Evolutionary conservation across 768 basidiomycete species (phyloP).

Genomic region (Termitomyces sp.): DNA sequence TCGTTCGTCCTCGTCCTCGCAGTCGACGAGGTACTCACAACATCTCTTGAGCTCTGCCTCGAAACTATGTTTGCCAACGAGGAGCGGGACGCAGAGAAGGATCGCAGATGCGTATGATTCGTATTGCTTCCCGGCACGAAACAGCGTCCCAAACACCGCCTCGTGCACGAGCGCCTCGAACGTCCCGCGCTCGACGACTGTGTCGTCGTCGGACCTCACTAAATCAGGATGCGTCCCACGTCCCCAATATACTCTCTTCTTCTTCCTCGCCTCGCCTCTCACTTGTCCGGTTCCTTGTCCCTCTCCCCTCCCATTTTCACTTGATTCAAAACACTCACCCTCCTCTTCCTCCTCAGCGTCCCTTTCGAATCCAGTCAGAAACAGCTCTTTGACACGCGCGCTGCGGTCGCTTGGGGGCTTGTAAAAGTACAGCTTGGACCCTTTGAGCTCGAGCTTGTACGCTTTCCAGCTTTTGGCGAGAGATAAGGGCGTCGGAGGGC

Average conservation of each 20-base stretch:
- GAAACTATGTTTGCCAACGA: constrained; percentile 50
- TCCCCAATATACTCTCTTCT: constrained; percentile 76
- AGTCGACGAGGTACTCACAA: constrained; percentile 58
- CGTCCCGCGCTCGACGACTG: constrained; percentile 60
- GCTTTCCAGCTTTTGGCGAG: constrained; percentile 80
- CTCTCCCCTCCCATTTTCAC: constrained; percentile 13
- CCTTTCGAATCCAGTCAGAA: constrained; percentile 35
- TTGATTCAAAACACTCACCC: not conserved
- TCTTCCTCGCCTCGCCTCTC: constrained; percentile 28
- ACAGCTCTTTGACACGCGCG: constrained; percentile 64
- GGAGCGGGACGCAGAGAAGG: constrained; percentile 52
- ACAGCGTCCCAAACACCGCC: constrained; percentile 72
- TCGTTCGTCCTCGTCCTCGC: constrained; percentile 38
- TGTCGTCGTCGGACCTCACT: constrained; percentile 26
- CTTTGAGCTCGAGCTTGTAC: constrained; percentile 78
- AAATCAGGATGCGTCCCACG: constrained; percentile 69
- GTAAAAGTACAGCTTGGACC: constrained; percentile 81
- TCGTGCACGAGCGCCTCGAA: constrained; percentile 81
- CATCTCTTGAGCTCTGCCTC: constrained; percentile 68
- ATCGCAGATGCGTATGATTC: constrained; percentile 58
- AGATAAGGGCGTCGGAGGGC: constrained; percentile 19
- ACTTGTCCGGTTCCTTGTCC: constrained; percentile 30
- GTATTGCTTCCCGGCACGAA: constrained; percentile 40
- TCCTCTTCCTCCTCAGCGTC: constrained; percentile 22
- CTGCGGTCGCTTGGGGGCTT: constrained; percentile 72